Base-by-base conservation (phyloP, 371 early-diverging fungal genomes). In the Synchytrium microbalum region DNA sequence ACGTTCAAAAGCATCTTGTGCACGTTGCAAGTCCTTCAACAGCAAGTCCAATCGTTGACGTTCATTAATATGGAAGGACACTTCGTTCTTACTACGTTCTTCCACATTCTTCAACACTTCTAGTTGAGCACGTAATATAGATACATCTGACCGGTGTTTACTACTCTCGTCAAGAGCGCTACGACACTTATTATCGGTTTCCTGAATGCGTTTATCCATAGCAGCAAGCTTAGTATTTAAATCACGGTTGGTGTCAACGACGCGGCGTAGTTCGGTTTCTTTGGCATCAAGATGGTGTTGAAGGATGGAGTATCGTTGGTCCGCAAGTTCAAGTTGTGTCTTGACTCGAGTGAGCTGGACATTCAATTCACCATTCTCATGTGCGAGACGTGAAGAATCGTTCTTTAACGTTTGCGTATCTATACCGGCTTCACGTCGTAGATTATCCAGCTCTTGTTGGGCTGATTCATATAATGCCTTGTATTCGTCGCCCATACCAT, bases 381-480 rank as follows among this genome's bases (percentile, higher is more conserved):
- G 25, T 16, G 54, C 32, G 1, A 72, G 24, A 16, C 33, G 25
- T n/a, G 72, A 68, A 27, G 69, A 32, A 33, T 84, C 77, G 26
- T 65, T 71, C 64, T 81, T 79, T 27, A 86, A 71, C 62, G 68
- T 71, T 31, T 74, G 68, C 32, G 68, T 77, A 58, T 85, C 84
- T 23, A 65, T 65, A 19, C 73, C 74, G 3, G 80, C 68, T 67
- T 85, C 84, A 38, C 61, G 73, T 56, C 80, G 76, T 71, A 80
- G 86, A 2, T 72, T 69, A 32, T 86, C 84, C 64, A 79, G 85
- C 24, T 83, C 78, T 60, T 69, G 68, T 69, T 83, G 79, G 27
- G 76, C 67, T 38, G 13, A 24, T 13, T 23, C 13, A 24, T 57
- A 24, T 16, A 57, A 13, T 57, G 19, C 62, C 38, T 57, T 28